phyloP scores from a whole-genome alignment of 305 asterid species.

The Vinca major region DNA sequence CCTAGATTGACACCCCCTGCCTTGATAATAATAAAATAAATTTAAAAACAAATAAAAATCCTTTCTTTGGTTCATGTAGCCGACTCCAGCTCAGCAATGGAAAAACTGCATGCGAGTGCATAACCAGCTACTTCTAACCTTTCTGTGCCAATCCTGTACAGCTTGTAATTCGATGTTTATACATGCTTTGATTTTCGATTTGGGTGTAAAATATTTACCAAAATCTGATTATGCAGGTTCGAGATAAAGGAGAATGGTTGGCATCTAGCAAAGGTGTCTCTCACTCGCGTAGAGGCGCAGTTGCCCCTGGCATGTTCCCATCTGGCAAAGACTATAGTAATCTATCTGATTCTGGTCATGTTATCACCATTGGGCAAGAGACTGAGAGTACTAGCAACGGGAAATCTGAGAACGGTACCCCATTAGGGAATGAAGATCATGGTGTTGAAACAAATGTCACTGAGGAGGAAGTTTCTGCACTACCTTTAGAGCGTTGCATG shows the following conservation, averaged over 20 bases:
- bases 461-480: conserved; percentile 62
- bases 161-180: neutral
- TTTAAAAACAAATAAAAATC: too few species aligned
- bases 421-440: conserved; percentile 23
- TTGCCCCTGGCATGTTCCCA: conserved; percentile 84
- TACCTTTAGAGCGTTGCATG: conserved; percentile 87
- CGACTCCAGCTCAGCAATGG: too few species aligned
- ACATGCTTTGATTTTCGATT: conserved; percentile 2
- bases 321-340: conserved; percentile 56
- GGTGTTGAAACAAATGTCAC: conserved; percentile 22
- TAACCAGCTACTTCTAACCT: neutral
- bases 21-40: too few species aligned
- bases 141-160: neutral
- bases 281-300: conserved; percentile 45
- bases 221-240: conserved; percentile 48
- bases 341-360: conserved; percentile 33
- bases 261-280: conserved; percentile 61
- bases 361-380: conserved; percentile 21
- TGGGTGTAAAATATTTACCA: neutral
- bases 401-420: conserved; percentile 25
- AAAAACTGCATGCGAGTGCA: conserved; percentile 1
- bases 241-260: conserved; percentile 70
- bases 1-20: too few species aligned
- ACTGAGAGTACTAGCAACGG: conserved; percentile 26
- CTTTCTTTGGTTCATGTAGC: too few species aligned